Evolutionary conservation across 2,329 filamentous ascomycete species (phyloP), one percentile per base, ranked within the genome.

Genomic region (Ophiocordyceps camponoti-rufipedis): DNA sequence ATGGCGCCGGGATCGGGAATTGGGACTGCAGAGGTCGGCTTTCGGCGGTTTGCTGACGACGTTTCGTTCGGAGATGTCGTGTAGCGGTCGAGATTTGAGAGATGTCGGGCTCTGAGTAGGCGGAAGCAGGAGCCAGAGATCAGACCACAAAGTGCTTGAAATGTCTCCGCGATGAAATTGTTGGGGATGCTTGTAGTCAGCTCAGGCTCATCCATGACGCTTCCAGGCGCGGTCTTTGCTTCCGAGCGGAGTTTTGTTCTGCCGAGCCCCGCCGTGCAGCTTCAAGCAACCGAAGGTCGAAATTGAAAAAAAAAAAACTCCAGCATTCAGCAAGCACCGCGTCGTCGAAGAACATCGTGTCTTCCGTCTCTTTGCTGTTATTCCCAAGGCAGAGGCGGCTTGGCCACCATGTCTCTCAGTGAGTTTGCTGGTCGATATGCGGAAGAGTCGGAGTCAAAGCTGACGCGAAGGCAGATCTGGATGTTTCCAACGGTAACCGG

Each of bases 401-500:
- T 50, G 49, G 53, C 48, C 59, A 63, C 55, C 29, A 64, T 64
- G 62, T 55, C 60, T 45, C 54, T 64, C 54, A 64, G 62, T 64
- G 54, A 58, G 62, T 62, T 46, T 47, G 47, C 47, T 51, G 41
- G 14, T n/a, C 19, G 12, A 31, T 16, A 32, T 3, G 29, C 28
- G 29, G 41, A 43, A 4, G 7, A 32, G 43, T 46, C 48, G 48
- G 40, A 47, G 46, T 47, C 48, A 44, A 54, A 54, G 58, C 63
- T 66, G 59, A 66, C 58, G 14, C 62, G 46, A 28, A 46, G 49
- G 50, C 58, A 88, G 84, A 89, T 69, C 71, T 89, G 62, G 84
- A 89, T 69, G 70, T 88, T 67, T 82, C 81, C 51, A 85, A 88
- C 63, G 84, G 84, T 89, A 83, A 58, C 62, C 13, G 35, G 14